These are phyloP conservation scores for Microthyrium microscopicum DNA, from an alignment of 2,329 filamentous ascomycete genomes.

Conservation along the genomic window DNA sequence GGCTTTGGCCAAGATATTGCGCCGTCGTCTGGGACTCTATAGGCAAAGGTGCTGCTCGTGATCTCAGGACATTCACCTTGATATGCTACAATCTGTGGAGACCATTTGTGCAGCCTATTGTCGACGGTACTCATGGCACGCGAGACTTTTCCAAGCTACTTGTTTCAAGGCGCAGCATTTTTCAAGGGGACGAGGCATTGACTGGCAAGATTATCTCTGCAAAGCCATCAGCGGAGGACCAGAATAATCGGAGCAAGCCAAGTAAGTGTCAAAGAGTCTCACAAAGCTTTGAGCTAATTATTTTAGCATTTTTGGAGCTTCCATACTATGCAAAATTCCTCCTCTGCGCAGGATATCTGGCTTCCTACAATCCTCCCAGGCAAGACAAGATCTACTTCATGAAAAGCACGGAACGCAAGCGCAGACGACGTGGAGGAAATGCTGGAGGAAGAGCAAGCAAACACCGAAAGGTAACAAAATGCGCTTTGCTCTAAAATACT, in stretches of 20 bases:
- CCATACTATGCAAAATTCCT: constrained; percentile 59
- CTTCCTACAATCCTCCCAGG: constrained; percentile 62
- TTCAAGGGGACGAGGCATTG: constrained; percentile 56
- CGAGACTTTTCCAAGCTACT: constrained; percentile 76
- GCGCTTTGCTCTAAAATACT: constrained; percentile 5
- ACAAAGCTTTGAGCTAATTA: not conserved
- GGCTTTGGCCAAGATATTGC: constrained; percentile 67
- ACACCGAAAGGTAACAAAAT: constrained; percentile 12
- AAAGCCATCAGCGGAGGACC: not conserved
- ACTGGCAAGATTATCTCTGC: constrained; percentile 33
- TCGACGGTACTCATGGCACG: constrained; percentile 53
- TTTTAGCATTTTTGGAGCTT: constrained; percentile 23
- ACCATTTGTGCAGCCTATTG: constrained; percentile 63
- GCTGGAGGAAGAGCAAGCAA: constrained; percentile 20
- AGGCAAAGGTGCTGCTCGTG: constrained; percentile 62
- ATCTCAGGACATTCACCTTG: constrained; percentile 54
- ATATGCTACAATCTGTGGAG: constrained; percentile 68
- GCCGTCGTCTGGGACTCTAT: constrained; percentile 77
- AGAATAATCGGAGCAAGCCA: not conserved
- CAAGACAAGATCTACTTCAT: constrained; percentile 63
- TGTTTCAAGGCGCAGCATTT: constrained; percentile 49
- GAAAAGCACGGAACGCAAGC: constrained; percentile 40
- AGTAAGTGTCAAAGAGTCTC: constrained; percentile 7
- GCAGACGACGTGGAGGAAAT: constrained; percentile 33
- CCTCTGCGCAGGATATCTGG: constrained; percentile 62